Percentiles rank a stretch among this genome's conserved stretches.
These are phyloP conservation scores for Scenedesmus sp. DNA, from an alignment of 163 green algal species.

Conservation along the genomic window DNA sequence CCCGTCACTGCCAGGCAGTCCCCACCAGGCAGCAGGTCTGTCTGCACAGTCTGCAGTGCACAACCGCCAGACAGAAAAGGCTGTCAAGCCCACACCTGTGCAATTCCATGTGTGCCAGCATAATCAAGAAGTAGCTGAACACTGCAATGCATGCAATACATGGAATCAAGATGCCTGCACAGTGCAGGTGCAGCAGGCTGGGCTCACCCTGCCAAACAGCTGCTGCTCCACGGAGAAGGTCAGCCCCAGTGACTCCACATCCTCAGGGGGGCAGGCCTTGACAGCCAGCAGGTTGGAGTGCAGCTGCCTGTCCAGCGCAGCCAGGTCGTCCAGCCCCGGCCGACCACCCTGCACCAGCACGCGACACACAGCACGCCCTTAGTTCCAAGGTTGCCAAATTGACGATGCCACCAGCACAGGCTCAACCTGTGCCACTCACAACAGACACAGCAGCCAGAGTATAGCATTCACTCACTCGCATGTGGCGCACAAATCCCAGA, in stretches of 20 bases:
- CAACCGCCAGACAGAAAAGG: neutral
- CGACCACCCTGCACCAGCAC: constrained; percentile 25
- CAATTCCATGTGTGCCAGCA: neutral
- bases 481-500: too few relatives aligned
- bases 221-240: constrained; percentile 85
- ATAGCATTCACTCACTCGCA: too few relatives aligned
- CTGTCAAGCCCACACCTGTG: too few relatives aligned
- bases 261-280: constrained; percentile 74
- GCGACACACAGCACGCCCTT: neutral
- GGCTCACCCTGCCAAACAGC: constrained; percentile 46
- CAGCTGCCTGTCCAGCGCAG: constrained; percentile 84
- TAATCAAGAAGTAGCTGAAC: neutral
- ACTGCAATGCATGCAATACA: neutral
- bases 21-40: constrained; percentile 82
- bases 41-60: constrained; percentile 40
- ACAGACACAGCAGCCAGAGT: too few relatives aligned
- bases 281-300: constrained; percentile 80
- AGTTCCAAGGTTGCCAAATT: too few relatives aligned
- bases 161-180: neutral
- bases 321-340: constrained; percentile 80
- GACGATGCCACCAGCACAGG: too few relatives aligned
- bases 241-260: constrained; percentile 85
- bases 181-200: neutral
- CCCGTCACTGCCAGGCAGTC: constrained; percentile 78
- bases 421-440: too few relatives aligned